Evolutionary conservation across 1,139 yeast species (phyloP).

Genomic region (Geotrichum armillariae): DNA sequence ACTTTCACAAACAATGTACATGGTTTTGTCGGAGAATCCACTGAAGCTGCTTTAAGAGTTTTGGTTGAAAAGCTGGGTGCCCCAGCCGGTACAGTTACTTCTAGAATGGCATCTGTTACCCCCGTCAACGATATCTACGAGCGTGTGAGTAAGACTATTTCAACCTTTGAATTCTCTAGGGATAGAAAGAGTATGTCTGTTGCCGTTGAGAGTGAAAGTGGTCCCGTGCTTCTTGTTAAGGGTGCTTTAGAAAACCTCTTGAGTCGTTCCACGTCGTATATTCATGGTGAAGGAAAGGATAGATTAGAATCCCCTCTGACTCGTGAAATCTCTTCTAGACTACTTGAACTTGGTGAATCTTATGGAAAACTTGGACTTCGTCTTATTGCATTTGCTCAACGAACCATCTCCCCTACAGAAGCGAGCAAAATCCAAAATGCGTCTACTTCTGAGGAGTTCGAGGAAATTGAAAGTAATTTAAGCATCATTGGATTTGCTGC

Average conservation of each 20-base stretch:
- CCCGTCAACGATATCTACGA: slow-evolving; percentile 23
- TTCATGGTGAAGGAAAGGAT: slow-evolving; percentile 35
- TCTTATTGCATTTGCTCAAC: slow-evolving; percentile 48
- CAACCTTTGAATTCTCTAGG: slow-evolving; percentile 42
- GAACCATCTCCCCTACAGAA: slow-evolving; percentile 20
- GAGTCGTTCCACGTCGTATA: slow-evolving; percentile 43
- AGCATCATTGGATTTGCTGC: slow-evolving; percentile 53
- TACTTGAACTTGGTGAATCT: slow-evolving; percentile 42
- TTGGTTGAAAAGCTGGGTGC: slow-evolving; percentile 34
- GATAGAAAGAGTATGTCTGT: slow-evolving; percentile 54
- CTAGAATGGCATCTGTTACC: slow-evolving; percentile 15
- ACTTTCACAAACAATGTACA: slow-evolving; percentile 27
- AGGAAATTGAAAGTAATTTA: slow-evolving; percentile 40
- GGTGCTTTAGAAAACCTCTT: slow-evolving; percentile 57
- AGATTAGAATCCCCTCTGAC: slow-evolving; percentile 33
- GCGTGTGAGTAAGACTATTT: slow-evolving; percentile 20
- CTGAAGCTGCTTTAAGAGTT: slow-evolving; percentile 40
- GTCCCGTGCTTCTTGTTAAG: slow-evolving; percentile 43
- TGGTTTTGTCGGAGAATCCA: slow-evolving; percentile 42
- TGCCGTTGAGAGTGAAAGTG: slow-evolving; percentile 37
- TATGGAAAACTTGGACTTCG: slow-evolving; percentile 48
- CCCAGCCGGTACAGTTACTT: not conserved
- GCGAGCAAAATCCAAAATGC: slow-evolving; percentile 23
- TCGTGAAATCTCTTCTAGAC: slow-evolving; percentile 28
- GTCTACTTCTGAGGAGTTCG: slow-evolving; percentile 27